phyloP scores from a whole-genome alignment of 805 yeast genomes.

The Groenewaldozyma salmanticensis region DNA sequence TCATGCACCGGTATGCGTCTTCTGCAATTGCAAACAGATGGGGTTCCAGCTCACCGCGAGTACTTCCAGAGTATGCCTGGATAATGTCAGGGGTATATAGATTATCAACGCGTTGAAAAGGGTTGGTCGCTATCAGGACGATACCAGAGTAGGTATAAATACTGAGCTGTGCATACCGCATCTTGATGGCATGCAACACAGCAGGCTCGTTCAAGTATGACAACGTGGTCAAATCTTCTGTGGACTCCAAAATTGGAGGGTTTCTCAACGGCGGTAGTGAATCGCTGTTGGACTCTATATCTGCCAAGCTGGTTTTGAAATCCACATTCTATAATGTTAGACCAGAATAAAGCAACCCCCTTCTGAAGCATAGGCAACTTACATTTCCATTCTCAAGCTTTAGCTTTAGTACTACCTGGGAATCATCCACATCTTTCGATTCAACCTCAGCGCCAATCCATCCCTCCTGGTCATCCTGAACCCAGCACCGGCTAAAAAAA shows the following conservation, averaged over 20 bases:
- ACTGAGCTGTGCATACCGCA: conserved; percentile 79
- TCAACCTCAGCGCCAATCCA: conserved; percentile 58
- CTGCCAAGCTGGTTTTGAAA: conserved; percentile 18
- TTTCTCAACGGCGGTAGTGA: conserved; percentile 75
- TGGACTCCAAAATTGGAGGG: conserved; percentile 85
- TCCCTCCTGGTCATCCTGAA: conserved; percentile 61
- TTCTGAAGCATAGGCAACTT: conserved; percentile 5
- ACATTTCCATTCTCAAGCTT: conserved; percentile 39
- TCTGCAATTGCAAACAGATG: conserved; percentile 97
- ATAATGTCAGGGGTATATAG: conserved; percentile 86
- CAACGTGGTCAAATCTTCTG: conserved; percentile 86
- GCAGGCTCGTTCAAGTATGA: conserved; percentile 95
- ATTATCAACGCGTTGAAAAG: conserved; percentile 87
- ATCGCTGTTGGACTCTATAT: conserved; percentile 37
- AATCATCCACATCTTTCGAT: conserved; percentile 32
- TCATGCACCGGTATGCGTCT: conserved; percentile 94
- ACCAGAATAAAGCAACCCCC: no score
- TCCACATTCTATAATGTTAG: conserved; percentile 13
- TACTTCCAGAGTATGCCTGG: conserved; percentile 87
- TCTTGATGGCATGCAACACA: conserved; percentile 83
- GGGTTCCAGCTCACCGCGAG: conserved; percentile 93
- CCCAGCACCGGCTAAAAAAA: conserved; percentile 52
- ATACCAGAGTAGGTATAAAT: conserved; percentile 96
- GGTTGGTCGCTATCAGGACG: conserved; percentile 91
- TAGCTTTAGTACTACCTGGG: conserved; percentile 41